phyloP scores from a whole-genome alignment of 1,284 basidiomycete genomes.

The Marasmius tenuissimus region DNA sequence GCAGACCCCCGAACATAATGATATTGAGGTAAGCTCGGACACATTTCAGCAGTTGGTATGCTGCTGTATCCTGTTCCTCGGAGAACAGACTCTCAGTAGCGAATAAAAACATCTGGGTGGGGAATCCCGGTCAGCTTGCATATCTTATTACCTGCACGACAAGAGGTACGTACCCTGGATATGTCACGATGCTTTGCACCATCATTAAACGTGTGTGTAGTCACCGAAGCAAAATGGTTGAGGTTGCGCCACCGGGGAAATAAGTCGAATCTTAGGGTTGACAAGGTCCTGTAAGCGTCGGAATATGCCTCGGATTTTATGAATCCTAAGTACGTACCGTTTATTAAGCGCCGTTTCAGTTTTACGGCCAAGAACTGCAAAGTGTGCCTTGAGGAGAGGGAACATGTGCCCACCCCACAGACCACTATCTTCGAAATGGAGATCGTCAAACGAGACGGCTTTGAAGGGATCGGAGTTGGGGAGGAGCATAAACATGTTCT shows the following conservation, averaged over 20 bases:
- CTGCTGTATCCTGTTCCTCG: not conserved
- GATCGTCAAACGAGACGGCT: slow-evolving; percentile 15
- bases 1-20: slow-evolving; percentile 2
- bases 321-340: slow-evolving; percentile 6
- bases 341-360: slow-evolving; percentile 10
- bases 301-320: no score
- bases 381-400: slow-evolving; percentile 4
- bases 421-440: slow-evolving; percentile 16
- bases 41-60: slow-evolving; percentile 3
- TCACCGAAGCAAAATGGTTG: slow-evolving; percentile 33
- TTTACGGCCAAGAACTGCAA: slow-evolving; percentile 1
- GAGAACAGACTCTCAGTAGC: not conserved
- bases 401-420: slow-evolving; percentile 18
- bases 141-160: not conserved
- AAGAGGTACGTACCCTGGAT: slow-evolving; percentile 17
- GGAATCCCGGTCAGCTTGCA: no score
- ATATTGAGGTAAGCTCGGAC: slow-evolving; percentile 7
- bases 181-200: slow-evolving; percentile 37
- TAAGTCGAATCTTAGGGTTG: slow-evolving; percentile 19
- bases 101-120: slow-evolving; percentile 9
- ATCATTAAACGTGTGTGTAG: slow-evolving; percentile 32
- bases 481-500: slow-evolving; percentile 14
- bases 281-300: not conserved
- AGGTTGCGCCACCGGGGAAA: slow-evolving; percentile 35
- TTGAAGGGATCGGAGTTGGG: slow-evolving; percentile 14